These are phyloP conservation scores for Skeletonema tropicum DNA, from an alignment of 108 stramenopile genomes.

Conservation along the genomic window DNA sequence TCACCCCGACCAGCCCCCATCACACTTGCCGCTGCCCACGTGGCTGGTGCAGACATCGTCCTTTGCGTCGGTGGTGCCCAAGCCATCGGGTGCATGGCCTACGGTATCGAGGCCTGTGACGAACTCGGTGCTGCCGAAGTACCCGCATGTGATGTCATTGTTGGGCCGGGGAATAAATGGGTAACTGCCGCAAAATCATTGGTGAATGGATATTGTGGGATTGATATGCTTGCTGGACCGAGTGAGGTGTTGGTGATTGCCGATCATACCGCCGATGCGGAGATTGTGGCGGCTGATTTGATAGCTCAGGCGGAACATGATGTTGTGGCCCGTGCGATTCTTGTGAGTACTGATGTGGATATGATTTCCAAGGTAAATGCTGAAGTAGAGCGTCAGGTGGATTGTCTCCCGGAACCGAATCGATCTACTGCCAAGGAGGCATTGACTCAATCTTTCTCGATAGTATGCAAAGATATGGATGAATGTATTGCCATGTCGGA, in stretches of 20 bases:
- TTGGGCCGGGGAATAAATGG: conserved; percentile 99
- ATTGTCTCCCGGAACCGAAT: conserved; percentile 88
- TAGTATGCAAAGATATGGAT: conserved; percentile 80
- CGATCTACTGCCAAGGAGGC: conserved; percentile 84
- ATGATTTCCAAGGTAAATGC: conserved; percentile 79
- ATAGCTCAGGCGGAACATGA: conserved; percentile 99
- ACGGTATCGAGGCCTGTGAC: conserved; percentile 64
- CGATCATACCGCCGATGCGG: conserved; percentile 89
- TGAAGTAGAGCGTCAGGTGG: conserved; percentile 73
- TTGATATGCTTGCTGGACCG: conserved; percentile 99
- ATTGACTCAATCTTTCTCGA: conserved; percentile 82
- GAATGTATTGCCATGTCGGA: conserved; percentile 87
- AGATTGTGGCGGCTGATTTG: conserved; percentile 96
- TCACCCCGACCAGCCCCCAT: conserved; percentile 91
- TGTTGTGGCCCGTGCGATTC: conserved; percentile 95
- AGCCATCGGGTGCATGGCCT: conserved; percentile 95
- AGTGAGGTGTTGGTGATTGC: conserved; percentile 97
- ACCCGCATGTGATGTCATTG: conserved; percentile 94
- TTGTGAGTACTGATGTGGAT: conserved; percentile 65
- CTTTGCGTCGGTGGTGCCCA: conserved; percentile 95
- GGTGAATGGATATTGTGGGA: conserved; percentile 92
- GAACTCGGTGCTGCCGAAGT: conserved; percentile 39
- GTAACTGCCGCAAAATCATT: conserved; percentile 98
- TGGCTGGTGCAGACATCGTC: conserved; percentile 88
- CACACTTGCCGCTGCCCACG: conserved; percentile 93